Evolutionary conservation across 495 filamentous ascomycete species (phyloP), one percentile per base, ranked within the genome.

Genomic region (Penicillium chermesinum): DNA sequence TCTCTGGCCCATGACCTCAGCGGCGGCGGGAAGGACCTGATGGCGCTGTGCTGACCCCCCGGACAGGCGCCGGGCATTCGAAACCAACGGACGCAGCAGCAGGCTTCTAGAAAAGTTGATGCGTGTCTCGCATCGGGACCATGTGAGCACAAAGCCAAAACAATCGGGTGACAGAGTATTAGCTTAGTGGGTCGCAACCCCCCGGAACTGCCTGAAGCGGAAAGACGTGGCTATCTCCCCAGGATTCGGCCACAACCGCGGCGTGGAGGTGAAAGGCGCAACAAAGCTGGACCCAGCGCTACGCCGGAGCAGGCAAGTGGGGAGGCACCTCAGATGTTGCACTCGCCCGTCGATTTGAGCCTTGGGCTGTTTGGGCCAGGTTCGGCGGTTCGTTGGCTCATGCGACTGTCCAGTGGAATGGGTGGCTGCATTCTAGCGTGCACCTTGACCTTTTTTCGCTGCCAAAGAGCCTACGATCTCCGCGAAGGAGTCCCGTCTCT

Each of bases 191-290:
- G 40, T 13, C 10, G 12, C 16, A 43, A 27, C 27, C 27, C 10
- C 41, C 46, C 55, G 58, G 59, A 62, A 59, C 50, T 62, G 52
- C 59, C 59, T 59, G 14, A 41, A 38, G 32, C 21, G 50, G 59
- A 40, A 61, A 37, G 33, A 6, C 40, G 30, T 47, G 43, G 10
- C 7, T 15, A 53, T 50, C 54, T n/a, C 56, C 49, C 55, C 55
- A 50, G 55, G 46, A 53, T 58, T 52, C 46, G 55, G 49, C 46
- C 46, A 38, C 38, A 37, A 52, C 51, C 40, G 49, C 32, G 49
- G 42, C 15, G 43, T 9, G 32, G 25, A 49, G 41, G 14, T 17
- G 30, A 13, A 52, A 5, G 19, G 27, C 18, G 53, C 32, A 14
- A 30, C 12, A 18, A 19, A 34, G 18, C 33, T 15, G 33, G 30